Evolutionary conservation across 2,329 filamentous ascomycete species (phyloP).

Genomic region (Ceratocystis ficicola): DNA sequence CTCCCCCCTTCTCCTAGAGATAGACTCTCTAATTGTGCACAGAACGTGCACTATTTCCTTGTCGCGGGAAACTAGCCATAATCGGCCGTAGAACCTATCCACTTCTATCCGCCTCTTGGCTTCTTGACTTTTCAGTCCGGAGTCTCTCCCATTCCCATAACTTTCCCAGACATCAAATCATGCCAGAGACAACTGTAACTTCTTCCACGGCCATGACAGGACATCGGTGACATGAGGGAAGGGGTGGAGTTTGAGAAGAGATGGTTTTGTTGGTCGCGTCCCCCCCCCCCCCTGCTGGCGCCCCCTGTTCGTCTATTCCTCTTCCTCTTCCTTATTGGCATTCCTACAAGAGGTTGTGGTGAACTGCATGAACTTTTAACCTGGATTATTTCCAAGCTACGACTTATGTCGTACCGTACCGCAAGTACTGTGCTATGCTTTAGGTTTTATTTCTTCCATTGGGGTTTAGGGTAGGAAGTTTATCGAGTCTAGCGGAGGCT

Average conservation of each 20-base stretch:
- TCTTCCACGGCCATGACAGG: background rate
- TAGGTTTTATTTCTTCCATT: too few relatives aligned
- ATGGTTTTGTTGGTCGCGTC: background rate
- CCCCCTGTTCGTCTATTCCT: constrained; percentile 1
- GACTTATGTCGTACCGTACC: background rate
- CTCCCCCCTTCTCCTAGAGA: background rate
- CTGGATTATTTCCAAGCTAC: background rate
- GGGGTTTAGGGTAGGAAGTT: background rate
- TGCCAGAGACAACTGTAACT: background rate
- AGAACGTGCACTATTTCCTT: background rate
- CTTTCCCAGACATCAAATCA: background rate
- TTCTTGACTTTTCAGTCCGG: too few relatives aligned
- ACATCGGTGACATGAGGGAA: background rate
- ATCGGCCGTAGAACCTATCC: background rate
- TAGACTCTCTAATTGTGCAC: background rate
- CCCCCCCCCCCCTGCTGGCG: background rate
- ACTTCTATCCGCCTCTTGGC: background rate
- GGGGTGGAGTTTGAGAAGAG: background rate
- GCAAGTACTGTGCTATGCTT: background rate
- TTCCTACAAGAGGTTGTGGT: background rate
- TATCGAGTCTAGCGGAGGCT: background rate
- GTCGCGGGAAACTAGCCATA: background rate
- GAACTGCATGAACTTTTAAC: background rate
- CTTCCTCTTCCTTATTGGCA: constrained; percentile 1
- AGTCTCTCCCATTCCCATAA: too few relatives aligned